These are phyloP conservation scores for Paecilomyces niveus DNA, from an alignment of 2,329 filamentous ascomycete genomes.

Conservation along the genomic window DNA sequence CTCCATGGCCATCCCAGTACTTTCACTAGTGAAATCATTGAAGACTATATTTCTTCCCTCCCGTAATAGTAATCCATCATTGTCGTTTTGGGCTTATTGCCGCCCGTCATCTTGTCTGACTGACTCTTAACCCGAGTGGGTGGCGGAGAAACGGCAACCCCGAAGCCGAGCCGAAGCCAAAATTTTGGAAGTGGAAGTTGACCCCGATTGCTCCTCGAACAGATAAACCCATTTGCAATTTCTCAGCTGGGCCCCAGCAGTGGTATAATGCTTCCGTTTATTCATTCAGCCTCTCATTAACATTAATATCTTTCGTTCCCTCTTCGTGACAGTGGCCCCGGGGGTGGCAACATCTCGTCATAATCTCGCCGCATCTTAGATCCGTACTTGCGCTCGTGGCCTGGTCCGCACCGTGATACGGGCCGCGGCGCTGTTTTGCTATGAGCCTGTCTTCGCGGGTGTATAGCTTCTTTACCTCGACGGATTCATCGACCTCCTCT, in stretches of 20 bases:
- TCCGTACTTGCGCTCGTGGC: constrained; percentile 17
- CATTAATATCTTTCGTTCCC: constrained; percentile 1
- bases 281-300: constrained; percentile 2
- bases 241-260: not conserved
- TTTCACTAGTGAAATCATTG: not conserved
- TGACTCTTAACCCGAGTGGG: not conserved
- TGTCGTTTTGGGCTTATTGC: not conserved
- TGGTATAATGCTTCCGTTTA: not conserved
- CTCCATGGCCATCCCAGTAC: not conserved
- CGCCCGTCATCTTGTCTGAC: not conserved
- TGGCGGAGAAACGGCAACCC: not conserved
- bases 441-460: constrained; percentile 54
- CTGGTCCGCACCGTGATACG: constrained; percentile 24
- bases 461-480: constrained; percentile 39
- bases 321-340: constrained; percentile 5
- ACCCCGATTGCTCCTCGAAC: not conserved
- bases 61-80: not conserved
- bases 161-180: not conserved
- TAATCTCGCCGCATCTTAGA: constrained; percentile 12
- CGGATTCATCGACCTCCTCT: constrained; percentile 23
- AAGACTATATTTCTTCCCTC: not conserved
- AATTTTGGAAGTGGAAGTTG: not conserved
- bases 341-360: constrained; percentile 9
- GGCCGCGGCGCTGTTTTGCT: constrained; percentile 30
- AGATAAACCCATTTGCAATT: not conserved